A percentile compares a stretch with the other conserved stretches of the same genome.
These are phyloP conservation scores for Sphagnum fallax DNA, from an alignment of 228 moss, liverwort and hornwort genomes.

Conservation along the genomic window DNA sequence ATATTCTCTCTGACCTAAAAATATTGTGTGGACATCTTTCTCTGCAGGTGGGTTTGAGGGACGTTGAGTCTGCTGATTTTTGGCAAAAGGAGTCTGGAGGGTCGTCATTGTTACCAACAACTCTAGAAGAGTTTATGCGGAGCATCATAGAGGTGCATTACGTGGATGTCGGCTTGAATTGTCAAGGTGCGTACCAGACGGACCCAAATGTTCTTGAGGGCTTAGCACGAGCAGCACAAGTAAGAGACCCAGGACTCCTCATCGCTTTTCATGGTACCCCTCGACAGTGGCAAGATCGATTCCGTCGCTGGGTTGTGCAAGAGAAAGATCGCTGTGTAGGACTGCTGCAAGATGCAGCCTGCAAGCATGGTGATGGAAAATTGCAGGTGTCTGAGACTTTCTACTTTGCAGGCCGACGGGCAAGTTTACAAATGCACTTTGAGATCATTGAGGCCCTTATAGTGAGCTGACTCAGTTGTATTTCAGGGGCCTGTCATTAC, in stretches of 20 bases:
- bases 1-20: too few relatives aligned
- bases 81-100: constrained; percentile 1
- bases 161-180: constrained; percentile 82
- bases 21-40: too few relatives aligned
- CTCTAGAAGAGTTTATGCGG: constrained; percentile 54
- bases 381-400: constrained; percentile 46
- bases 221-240: constrained; percentile 46
- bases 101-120: neutral
- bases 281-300: constrained; percentile 63
- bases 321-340: constrained; percentile 56
- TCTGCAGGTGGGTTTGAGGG: constrained; percentile 26
- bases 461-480: constrained; percentile 16
- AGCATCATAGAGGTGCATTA: constrained; percentile 65
- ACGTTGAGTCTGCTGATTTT: constrained; percentile 10
- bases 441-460: constrained; percentile 69
- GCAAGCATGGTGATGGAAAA: constrained; percentile 53
- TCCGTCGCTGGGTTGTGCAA: constrained; percentile 49
- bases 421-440: constrained; percentile 87
- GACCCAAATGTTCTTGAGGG: constrained; percentile 72
- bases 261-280: constrained; percentile 78
- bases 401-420: constrained; percentile 34
- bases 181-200: constrained; percentile 79
- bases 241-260: constrained; percentile 43
- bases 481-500: neutral
- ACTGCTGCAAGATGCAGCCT: constrained; percentile 38